Percentiles rank a stretch among this genome's conserved stretches.
Conservation (phyloP, 495 filamentous ascomycete genomes). For the Lophiostoma macrostomum region DNA sequence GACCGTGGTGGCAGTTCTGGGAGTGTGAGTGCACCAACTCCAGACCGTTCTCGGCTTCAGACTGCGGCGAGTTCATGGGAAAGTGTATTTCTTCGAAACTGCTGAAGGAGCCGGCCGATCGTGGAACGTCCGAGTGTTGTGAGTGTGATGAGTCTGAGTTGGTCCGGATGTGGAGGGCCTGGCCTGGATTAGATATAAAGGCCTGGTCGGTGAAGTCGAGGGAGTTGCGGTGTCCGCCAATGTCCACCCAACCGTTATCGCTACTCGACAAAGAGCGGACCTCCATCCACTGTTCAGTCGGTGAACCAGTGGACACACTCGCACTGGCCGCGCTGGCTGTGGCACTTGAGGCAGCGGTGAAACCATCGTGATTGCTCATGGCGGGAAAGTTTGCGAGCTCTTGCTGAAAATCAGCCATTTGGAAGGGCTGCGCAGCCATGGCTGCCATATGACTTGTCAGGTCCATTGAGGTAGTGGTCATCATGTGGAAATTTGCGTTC, state of each 20-base stretch:
- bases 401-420: constrained; percentile 24
- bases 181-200: constrained; percentile 77
- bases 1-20: constrained; percentile 25
- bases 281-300: constrained; percentile 77
- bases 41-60: constrained; percentile 36
- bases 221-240: constrained; percentile 48
- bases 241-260: constrained; percentile 84
- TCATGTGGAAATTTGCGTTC: constrained; percentile 15
- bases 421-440: too few species aligned
- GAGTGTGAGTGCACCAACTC: constrained; percentile 26
- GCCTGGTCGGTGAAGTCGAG: constrained; percentile 51
- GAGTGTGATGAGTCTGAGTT: constrained; percentile 82
- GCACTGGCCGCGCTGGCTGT: constrained; percentile 13
- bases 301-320: constrained; percentile 65
- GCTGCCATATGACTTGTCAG: constrained; percentile 14
- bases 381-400: constrained; percentile 17
- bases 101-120: constrained; percentile 59
- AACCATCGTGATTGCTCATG: background rate
- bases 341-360: constrained; percentile 11
- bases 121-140: constrained; percentile 64
- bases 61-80: constrained; percentile 63
- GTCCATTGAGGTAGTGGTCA: constrained; percentile 22
- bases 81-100: constrained; percentile 78
- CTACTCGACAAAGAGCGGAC: constrained; percentile 78
- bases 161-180: constrained; percentile 79